Evolutionary conservation across 257 asterid species (phyloP), one percentile per base, ranked within the genome.

Genomic region (Misopates orontium): DNA sequence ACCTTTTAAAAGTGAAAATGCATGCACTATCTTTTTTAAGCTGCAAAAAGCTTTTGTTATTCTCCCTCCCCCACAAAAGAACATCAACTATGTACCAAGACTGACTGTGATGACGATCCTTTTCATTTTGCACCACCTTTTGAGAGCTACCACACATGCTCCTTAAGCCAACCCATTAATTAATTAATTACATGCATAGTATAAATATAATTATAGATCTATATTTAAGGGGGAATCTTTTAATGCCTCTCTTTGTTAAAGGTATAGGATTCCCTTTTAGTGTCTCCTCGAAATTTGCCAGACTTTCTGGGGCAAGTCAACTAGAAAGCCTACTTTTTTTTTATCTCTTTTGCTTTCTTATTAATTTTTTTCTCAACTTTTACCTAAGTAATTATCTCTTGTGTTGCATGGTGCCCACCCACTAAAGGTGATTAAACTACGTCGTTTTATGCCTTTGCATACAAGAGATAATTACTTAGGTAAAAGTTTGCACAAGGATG

Each of bases 1-100:
- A 80, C 84, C 90, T 87, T 89, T 91, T 76, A 82, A 84, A 80
- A 85, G 82, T 68, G 63, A 67, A 67, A 79, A 75, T 71, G 70
- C 73, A 75, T 71, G 70, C 73, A 52, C 76, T 64, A 64, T 70
- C 77, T 78, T 78, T 83, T 88, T 75, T 84, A 75, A 71, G 62
- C 75, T 75, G 71, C 73, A 75, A 75, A 72, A 78, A 82, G 45
- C 36, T 51, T 44, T 9, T 64, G n/a, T 80, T 84, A 84, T 86
- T 84, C 95, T 82, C 72, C 71, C 74, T 83, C 86, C 77, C 80
- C 75, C 83, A 79, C 82, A 83, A 85, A 77, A 77, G 48, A 85
- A 77, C 97, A 85, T 71, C 94, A 83, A 82, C 87, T 78, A 89
- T 74, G 76, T 72, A 89, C 96, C 95, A 91, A 91, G 81, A 83